Conservation (phyloP, 208 protist species). For the Hexamita inflata region DNA sequence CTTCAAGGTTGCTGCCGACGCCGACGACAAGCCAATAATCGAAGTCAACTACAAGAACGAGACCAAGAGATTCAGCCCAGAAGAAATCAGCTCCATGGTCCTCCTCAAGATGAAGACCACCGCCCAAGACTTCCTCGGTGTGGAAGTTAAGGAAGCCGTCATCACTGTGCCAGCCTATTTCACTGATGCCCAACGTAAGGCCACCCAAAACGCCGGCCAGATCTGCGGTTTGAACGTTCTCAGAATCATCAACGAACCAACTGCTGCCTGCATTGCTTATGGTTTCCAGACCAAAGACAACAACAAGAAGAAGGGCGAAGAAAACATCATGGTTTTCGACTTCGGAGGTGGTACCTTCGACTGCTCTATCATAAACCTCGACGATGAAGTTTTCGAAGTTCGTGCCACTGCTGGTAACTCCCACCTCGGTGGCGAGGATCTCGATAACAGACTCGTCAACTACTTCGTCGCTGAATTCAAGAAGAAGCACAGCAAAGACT, state of each 20-base stretch:
- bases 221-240: constrained; percentile 77
- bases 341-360: constrained; percentile 69
- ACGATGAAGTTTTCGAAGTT: constrained; percentile 94
- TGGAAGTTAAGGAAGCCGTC: constrained; percentile 32
- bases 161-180: constrained; percentile 73
- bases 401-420: constrained; percentile 93
- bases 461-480: not conserved
- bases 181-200: constrained; percentile 73
- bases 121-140: constrained; percentile 16
- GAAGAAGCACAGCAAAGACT: not conserved
- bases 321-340: constrained; percentile 74
- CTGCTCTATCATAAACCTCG: constrained; percentile 92
- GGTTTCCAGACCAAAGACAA: constrained; percentile 34
- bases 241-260: constrained; percentile 99
- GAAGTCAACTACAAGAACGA: constrained; percentile 33
- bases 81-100: not conserved
- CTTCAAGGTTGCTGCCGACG: constrained; percentile 58
- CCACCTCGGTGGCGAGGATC: constrained; percentile 89
- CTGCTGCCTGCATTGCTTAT: constrained; percentile 93
- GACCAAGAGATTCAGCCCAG: not conserved
- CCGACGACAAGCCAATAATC: constrained; percentile 53
- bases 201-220: constrained; percentile 67
- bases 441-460: constrained; percentile 30
- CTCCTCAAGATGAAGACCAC: not conserved
- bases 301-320: too few species aligned